phyloP scores from a whole-genome alignment of 2,329 filamentous ascomycete species.

The Aspergillus sp. region DNA sequence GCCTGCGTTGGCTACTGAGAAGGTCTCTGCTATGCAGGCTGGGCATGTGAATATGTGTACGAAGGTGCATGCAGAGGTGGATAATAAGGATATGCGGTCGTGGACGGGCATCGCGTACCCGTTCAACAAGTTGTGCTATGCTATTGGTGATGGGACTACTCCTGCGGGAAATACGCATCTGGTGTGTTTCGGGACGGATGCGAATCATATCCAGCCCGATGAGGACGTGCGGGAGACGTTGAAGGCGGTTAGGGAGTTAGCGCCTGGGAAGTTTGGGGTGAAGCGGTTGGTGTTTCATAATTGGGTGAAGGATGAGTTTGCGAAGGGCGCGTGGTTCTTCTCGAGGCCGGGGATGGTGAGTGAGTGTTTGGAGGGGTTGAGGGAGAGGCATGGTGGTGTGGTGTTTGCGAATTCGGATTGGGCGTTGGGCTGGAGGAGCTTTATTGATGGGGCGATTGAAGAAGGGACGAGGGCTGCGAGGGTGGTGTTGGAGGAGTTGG shows the following conservation, averaged over 20 bases:
- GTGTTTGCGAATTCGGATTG: conserved; percentile 47
- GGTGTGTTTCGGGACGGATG: conserved; percentile 48
- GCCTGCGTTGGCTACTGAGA: conserved; percentile 41
- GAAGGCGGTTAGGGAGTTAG: conserved; percentile 36
- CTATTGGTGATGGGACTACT: conserved; percentile 49
- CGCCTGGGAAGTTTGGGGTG: conserved; percentile 29
- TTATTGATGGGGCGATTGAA: conserved; percentile 49
- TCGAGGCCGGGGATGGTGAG: conserved; percentile 41
- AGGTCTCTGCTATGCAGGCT: conserved; percentile 38
- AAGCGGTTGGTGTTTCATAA: conserved; percentile 46
- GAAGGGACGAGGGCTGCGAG: background rate
- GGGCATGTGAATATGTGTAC: conserved; percentile 51
- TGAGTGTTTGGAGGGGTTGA: conserved; percentile 44
- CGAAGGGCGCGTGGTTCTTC: conserved; percentile 51
- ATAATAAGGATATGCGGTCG: conserved; percentile 44
- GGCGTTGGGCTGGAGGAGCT: conserved; percentile 30
- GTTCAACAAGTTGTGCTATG: conserved; percentile 46
- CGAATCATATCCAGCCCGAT: conserved; percentile 50
- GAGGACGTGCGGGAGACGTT: conserved; percentile 41
- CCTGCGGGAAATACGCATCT: conserved; percentile 52
- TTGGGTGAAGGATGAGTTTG: conserved; percentile 52
- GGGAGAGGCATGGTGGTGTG: conserved; percentile 46
- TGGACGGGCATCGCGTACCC: conserved; percentile 50
- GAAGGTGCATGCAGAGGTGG: conserved; percentile 52
- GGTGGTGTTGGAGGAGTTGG: background rate